A percentile compares a stretch with the other conserved stretches of the same genome.
Conservation (phyloP, 1,284 basidiomycete species). For the Chalciporus sp. region DNA sequence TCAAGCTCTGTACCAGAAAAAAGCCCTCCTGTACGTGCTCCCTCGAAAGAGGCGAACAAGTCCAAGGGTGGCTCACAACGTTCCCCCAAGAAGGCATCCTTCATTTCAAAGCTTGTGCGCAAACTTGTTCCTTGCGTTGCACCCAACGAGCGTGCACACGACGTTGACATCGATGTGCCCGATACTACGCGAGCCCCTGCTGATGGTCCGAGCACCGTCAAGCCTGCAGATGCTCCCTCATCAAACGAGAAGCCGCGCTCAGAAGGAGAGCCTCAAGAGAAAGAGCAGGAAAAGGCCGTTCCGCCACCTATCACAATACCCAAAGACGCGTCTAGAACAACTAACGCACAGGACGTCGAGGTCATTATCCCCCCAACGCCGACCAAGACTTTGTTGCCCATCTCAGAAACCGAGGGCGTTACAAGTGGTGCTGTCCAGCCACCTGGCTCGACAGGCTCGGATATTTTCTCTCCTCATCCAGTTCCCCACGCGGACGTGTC, state of each 20-base stretch:
- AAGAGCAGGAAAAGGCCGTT: constrained; percentile 29
- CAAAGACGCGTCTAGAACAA: constrained; percentile 25
- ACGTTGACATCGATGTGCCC: constrained; percentile 34
- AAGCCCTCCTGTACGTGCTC: constrained; percentile 36
- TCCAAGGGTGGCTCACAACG: constrained; percentile 38
- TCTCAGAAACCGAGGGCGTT: constrained; percentile 52
- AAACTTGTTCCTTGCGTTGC: constrained; percentile 54
- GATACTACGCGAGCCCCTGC: constrained; percentile 3
- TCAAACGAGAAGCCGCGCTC: constrained; percentile 28
- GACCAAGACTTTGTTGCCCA: constrained; percentile 44
- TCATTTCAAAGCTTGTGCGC: constrained; percentile 49
- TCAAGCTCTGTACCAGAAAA: constrained; percentile 28
- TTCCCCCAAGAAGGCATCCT: constrained; percentile 41
- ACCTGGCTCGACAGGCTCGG: constrained; percentile 52
- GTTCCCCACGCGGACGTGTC: constrained; percentile 28
- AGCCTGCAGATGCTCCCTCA: constrained; percentile 17
- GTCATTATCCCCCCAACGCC: constrained; percentile 46
- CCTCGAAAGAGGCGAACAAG: constrained; percentile 38
- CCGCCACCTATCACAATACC: constrained; percentile 22
- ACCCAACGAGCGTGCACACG: constrained; percentile 41
- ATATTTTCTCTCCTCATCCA: constrained; percentile 36
- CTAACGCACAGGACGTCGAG: constrained; percentile 38
- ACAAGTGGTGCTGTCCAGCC: constrained; percentile 58
- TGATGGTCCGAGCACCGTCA: constrained; percentile 16
- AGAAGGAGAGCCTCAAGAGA: constrained; percentile 30